Evolutionary conservation across 352 stramenopile species (phyloP).

Genomic region (Aphanomyces stellatus): DNA sequence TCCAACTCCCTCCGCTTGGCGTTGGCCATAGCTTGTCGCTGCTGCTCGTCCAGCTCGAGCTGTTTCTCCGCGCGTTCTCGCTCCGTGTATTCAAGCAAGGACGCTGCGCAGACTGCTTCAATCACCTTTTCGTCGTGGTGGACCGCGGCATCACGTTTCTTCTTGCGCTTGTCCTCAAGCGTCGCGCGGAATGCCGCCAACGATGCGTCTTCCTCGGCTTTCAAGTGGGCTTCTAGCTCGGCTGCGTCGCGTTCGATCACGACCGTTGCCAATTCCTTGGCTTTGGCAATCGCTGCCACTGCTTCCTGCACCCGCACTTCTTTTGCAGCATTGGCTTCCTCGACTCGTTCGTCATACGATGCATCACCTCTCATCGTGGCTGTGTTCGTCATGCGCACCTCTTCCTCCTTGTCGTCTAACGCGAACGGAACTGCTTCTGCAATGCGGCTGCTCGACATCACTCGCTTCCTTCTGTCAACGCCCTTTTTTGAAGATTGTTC

Average conservation of each 20-base stretch:
- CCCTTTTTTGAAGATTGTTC: too few relatives aligned
- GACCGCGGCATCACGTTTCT: conserved; percentile 24
- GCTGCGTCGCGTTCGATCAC: background rate
- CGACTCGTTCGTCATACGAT: too few relatives aligned
- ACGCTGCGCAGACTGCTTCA: conserved; percentile 69
- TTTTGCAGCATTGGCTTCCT: too few relatives aligned
- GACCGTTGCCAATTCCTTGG: background rate
- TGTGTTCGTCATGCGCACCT: too few relatives aligned
- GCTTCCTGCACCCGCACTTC: background rate
- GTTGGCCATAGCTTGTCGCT: conserved; percentile 31
- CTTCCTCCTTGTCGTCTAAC: background rate
- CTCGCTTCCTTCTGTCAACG: too few relatives aligned
- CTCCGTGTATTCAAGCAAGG: conserved; percentile 70
- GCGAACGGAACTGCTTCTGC: background rate
- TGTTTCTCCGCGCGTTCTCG: conserved; percentile 46
- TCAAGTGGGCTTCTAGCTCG: background rate
- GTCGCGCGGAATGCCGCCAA: conserved; percentile 23
- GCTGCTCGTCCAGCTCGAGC: conserved; percentile 49
- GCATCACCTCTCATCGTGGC: too few relatives aligned
- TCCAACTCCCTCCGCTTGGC: conserved; percentile 32
- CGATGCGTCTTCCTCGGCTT: conserved; percentile 13
- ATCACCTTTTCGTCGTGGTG: conserved; percentile 55
- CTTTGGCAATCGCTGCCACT: background rate
- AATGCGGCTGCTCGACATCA: too few relatives aligned
- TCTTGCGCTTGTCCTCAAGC: conserved; percentile 40